These are phyloP conservation scores for Clarireedia monteithiana DNA, from an alignment of 2,329 filamentous ascomycete genomes.

Conservation along the genomic window DNA sequence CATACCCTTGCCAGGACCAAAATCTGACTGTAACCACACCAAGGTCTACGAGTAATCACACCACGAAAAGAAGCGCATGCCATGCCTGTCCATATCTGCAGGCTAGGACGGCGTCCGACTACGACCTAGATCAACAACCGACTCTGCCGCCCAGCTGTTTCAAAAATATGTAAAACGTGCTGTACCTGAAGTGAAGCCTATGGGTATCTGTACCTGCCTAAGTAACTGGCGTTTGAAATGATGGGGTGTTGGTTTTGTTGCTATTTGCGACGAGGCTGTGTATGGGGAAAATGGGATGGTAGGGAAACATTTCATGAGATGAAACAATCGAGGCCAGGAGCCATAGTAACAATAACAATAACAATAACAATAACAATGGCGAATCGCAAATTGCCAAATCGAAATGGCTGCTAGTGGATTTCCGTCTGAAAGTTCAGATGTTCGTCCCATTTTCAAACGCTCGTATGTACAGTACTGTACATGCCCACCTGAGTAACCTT, in stretches of 20 bases:
- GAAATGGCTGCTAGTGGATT: too few species aligned
- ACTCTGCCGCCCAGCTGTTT: slow-evolving; percentile 3
- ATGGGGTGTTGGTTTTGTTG: neutral
- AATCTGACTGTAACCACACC: slow-evolving; percentile 6
- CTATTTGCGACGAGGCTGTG: slow-evolving; percentile 9
- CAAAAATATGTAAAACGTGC: slow-evolving; percentile 8
- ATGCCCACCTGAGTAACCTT: too few species aligned
- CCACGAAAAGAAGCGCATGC: neutral
- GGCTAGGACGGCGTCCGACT: neutral
- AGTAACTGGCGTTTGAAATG: neutral
- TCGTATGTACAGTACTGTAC: too few species aligned
- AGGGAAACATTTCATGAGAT: neutral
- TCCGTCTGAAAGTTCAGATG: too few species aligned
- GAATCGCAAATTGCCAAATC: neutral
- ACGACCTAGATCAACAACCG: neutral
- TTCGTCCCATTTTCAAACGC: neutral
- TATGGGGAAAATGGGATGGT: neutral
- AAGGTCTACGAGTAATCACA: neutral
- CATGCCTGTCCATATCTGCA: neutral
- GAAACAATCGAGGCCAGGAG: too few species aligned
- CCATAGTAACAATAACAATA: too few species aligned
- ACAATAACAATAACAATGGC: too few species aligned
- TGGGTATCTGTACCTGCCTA: neutral
- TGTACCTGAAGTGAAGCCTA: neutral
- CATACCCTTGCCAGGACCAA: neutral